A percentile compares a stretch with the other conserved stretches of the same genome.
phyloP scores from a whole-genome alignment of 352 stramenopile species.

The Lagenidium giganteum region DNA sequence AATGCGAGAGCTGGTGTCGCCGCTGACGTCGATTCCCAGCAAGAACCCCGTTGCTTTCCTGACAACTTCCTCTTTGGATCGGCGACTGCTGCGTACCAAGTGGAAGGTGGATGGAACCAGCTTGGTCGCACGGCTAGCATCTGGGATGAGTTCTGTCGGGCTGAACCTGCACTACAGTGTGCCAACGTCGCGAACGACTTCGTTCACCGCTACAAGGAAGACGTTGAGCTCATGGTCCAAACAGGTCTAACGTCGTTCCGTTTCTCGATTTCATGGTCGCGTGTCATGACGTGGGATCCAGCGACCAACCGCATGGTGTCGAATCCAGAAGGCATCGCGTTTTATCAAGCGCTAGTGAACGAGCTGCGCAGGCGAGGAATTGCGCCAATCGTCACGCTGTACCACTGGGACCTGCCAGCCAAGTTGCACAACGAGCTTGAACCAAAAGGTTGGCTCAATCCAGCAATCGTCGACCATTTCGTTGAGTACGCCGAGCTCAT shows the following conservation, averaged over 20 bases:
- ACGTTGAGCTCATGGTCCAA: conserved; percentile 90
- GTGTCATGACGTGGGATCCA: conserved; percentile 80
- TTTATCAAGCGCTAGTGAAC: conserved; percentile 92
- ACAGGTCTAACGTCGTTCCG: conserved; percentile 90
- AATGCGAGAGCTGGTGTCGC: no score
- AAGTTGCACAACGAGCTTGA: conserved; percentile 65
- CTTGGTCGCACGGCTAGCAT: conserved; percentile 78
- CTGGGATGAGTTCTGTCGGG: conserved; percentile 88
- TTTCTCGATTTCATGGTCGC: conserved; percentile 91
- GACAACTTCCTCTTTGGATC: conserved; percentile 80
- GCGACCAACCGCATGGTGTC: conserved; percentile 31
- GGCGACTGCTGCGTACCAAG: conserved; percentile 87
- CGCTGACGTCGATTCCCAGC: no score
- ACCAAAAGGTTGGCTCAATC: conserved; percentile 43
- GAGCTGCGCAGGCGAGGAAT: conserved; percentile 70
- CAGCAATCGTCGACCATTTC: conserved; percentile 54
- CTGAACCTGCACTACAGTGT: conserved; percentile 53
- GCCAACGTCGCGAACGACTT: conserved; percentile 92
- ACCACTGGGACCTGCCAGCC: conserved; percentile 95
- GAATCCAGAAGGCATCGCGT: conserved; percentile 83
- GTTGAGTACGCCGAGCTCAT: conserved; percentile 81
- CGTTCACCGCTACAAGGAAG: conserved; percentile 86
- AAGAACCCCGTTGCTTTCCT: conserved; percentile 41
- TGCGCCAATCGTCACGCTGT: conserved; percentile 89
- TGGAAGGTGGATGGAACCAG: conserved; percentile 83